Percentiles rank a stretch among this genome's conserved stretches.
phyloP scores from a whole-genome alignment of 768 basidiomycete genomes.

The Inosperma sp. region DNA sequence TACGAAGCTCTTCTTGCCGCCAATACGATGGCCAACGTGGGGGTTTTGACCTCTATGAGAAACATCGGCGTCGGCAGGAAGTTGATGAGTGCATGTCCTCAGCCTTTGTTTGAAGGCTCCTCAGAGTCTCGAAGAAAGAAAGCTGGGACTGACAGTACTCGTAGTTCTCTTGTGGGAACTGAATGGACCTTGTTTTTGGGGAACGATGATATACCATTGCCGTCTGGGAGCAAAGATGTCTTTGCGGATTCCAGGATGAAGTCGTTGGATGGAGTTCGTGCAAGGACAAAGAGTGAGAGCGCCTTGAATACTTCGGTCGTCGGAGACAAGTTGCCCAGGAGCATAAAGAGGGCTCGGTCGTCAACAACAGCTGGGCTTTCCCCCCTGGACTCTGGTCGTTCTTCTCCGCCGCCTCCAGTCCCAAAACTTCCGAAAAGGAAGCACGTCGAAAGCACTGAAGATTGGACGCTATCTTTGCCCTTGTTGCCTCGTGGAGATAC shows the following conservation, averaged over 20 bases:
- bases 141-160: not conserved
- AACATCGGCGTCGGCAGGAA: constrained; percentile 11
- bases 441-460: constrained; percentile 4
- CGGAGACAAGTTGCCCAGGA: not conserved
- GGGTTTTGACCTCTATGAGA: constrained; percentile 3
- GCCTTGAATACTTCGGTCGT: constrained; percentile 9
- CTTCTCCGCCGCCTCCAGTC: not conserved
- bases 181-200: constrained; percentile 9
- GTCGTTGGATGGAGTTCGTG: constrained; percentile 2
- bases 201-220: constrained; percentile 1
- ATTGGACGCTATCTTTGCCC: constrained; percentile 21
- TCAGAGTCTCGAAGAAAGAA: not conserved
- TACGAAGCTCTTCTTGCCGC: constrained; percentile 13
- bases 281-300: constrained; percentile 21
- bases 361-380: not conserved
- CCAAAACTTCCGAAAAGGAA: constrained; percentile 1
- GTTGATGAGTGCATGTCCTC: constrained; percentile 4
- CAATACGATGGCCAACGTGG: constrained; percentile 11
- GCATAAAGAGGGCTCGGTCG: not conserved
- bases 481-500: constrained; percentile 8
- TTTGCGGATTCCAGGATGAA: not conserved
- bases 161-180: not conserved
- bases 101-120: not conserved
- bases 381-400: not conserved
- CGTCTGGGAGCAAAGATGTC: not conserved